These are phyloP conservation scores for Ustanciosporium gigantosporum DNA, from an alignment of 1,284 basidiomycete genomes.

Conservation along the genomic window DNA sequence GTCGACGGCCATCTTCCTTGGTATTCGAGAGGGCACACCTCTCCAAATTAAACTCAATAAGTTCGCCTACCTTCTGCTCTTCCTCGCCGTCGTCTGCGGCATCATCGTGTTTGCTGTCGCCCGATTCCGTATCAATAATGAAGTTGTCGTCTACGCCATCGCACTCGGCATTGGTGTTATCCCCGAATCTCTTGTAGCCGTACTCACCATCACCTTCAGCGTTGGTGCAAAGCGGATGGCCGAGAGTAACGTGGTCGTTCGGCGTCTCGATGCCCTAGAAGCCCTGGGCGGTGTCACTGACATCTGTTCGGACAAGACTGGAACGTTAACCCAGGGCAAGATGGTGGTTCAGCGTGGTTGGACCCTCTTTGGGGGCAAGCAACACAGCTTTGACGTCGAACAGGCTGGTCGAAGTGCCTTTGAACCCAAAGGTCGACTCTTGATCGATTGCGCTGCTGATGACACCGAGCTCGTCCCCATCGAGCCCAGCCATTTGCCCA, in stretches of 20 bases:
- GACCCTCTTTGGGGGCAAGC: slow-evolving; percentile 13
- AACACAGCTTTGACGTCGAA: slow-evolving; percentile 38
- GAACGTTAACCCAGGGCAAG: slow-evolving; percentile 56
- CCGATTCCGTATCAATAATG: slow-evolving; percentile 58
- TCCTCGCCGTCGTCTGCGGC: slow-evolving; percentile 66
- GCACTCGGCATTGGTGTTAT: slow-evolving; percentile 57
- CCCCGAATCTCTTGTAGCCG: slow-evolving; percentile 62
- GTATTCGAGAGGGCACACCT: slow-evolving; percentile 66
- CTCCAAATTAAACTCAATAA: slow-evolving; percentile 70
- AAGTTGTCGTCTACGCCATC: slow-evolving; percentile 64
- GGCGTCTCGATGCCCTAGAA: slow-evolving; percentile 53
- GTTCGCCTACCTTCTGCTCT: slow-evolving; percentile 70
- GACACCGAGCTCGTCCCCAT: slow-evolving; percentile 5
- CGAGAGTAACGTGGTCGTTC: slow-evolving; percentile 50
- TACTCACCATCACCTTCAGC: slow-evolving; percentile 55
- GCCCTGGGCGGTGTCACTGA: slow-evolving; percentile 50
- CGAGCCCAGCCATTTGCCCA: slow-evolving; percentile 24
- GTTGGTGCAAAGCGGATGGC: slow-evolving; percentile 57
- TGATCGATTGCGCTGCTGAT: slow-evolving; percentile 4
- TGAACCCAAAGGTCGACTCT: slow-evolving; percentile 38
- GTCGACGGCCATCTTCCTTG: slow-evolving; percentile 57
- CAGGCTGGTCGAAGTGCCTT: slow-evolving; percentile 42
- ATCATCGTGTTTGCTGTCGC: slow-evolving; percentile 66
- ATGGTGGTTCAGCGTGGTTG: slow-evolving; percentile 54
- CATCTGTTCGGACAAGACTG: slow-evolving; percentile 55